A percentile compares a stretch with the other conserved stretches of the same genome.
Conservation (phyloP, 1,284 basidiomycete species). For the Puccinia novopanici region DNA sequence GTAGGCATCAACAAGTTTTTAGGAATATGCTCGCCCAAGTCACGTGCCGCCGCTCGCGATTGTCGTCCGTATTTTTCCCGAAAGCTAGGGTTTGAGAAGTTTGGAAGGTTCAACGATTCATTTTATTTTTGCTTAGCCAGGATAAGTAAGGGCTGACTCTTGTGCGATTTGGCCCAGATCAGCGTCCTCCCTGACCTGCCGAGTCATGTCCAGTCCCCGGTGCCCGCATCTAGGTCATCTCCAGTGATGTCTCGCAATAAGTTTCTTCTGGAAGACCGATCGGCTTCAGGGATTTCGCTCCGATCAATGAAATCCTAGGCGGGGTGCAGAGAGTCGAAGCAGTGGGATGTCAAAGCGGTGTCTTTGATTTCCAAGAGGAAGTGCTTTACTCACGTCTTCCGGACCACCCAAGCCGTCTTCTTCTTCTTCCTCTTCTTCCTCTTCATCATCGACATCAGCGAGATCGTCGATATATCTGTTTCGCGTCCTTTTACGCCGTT, state of each 20-base stretch:
- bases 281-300: slow-evolving; percentile 38
- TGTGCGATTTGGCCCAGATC: slow-evolving; percentile 49
- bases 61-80: slow-evolving; percentile 71
- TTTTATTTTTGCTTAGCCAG: neutral
- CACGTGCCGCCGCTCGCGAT: slow-evolving; percentile 56
- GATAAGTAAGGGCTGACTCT: slow-evolving; percentile 39
- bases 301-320: slow-evolving; percentile 48
- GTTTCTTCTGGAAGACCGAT: slow-evolving; percentile 43
- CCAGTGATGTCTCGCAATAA: slow-evolving; percentile 34
- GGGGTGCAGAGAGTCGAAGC: neutral
- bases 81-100: slow-evolving; percentile 76
- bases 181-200: slow-evolving; percentile 51
- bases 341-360: neutral
- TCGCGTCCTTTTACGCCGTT: slow-evolving; percentile 52
- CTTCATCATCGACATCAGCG: slow-evolving; percentile 52
- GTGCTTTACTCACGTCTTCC: slow-evolving; percentile 40
- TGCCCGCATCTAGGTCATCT: slow-evolving; percentile 48
- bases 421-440: slow-evolving; percentile 53
- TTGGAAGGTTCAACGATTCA: slow-evolving; percentile 59
- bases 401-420: slow-evolving; percentile 50
- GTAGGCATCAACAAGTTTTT: slow-evolving; percentile 95
- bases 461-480: slow-evolving; percentile 54
- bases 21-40: slow-evolving; percentile 75
- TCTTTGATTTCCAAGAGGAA: neutral
- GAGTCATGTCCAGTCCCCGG: slow-evolving; percentile 46